A percentile compares a stretch with the other conserved stretches of the same genome.
phyloP scores from a whole-genome alignment of 1,139 yeast genomes.

The Scheffersomyces segobiensis region DNA sequence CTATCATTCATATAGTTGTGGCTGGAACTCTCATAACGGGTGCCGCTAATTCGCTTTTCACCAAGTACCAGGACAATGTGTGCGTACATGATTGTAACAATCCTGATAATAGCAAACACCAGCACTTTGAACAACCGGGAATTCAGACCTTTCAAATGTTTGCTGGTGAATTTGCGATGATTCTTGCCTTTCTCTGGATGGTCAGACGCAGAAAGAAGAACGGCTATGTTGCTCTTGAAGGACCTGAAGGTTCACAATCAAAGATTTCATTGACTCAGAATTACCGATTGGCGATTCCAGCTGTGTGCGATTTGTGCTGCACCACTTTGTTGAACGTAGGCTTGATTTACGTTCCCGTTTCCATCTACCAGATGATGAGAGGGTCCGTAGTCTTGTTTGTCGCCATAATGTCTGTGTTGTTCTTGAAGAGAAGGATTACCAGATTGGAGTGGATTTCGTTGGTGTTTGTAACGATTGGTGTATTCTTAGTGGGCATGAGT shows the following conservation, averaged over 20 bases:
- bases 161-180: constrained; percentile 62
- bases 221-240: constrained; percentile 15
- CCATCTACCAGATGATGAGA: constrained; percentile 81
- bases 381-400: constrained; percentile 79
- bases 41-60: constrained; percentile 69
- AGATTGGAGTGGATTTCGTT: constrained; percentile 71
- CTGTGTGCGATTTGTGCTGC: constrained; percentile 69
- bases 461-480: constrained; percentile 62
- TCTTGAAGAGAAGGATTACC: constrained; percentile 56
- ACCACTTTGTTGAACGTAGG: constrained; percentile 81
- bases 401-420: constrained; percentile 67
- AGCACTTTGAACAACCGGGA: constrained; percentile 73
- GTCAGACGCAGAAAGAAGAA: constrained; percentile 19
- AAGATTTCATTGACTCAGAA: constrained; percentile 22
- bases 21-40: constrained; percentile 66
- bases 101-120: constrained; percentile 39
- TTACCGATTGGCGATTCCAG: constrained; percentile 53
- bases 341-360: constrained; percentile 73
- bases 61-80: constrained; percentile 78
- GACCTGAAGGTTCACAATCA: constrained; percentile 9
- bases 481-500: constrained; percentile 71
- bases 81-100: constrained; percentile 61
- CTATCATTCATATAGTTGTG: background rate
- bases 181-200: constrained; percentile 44
- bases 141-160: constrained; percentile 83